These are phyloP conservation scores for Apiotrichum akiyoshidainum DNA, from an alignment of 1,284 basidiomycete species.

Conservation along the genomic window DNA sequence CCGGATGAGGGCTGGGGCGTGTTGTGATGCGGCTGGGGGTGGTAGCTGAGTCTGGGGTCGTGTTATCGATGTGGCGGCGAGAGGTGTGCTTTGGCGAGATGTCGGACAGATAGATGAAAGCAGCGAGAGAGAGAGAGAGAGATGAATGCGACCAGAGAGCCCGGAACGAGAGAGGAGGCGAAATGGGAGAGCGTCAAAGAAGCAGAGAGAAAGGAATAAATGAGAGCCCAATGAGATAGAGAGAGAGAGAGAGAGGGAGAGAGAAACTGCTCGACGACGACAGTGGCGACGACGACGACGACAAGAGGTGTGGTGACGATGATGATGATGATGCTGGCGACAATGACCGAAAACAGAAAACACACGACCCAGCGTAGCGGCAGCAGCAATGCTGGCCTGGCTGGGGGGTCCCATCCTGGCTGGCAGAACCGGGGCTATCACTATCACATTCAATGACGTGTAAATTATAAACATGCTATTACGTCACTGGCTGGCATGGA, in stretches of 20 bases:
- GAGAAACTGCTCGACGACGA: not conserved
- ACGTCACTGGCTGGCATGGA: too few relatives aligned
- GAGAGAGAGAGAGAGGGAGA: conserved; percentile 8
- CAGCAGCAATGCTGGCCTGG: too few relatives aligned
- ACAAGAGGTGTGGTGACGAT: not conserved
- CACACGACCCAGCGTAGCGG: too few relatives aligned
- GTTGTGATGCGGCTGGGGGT: too few relatives aligned
- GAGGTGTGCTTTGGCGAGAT: not conserved
- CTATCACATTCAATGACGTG: too few relatives aligned
- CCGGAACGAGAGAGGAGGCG: conserved; percentile 11
- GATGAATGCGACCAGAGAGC: conserved; percentile 4
- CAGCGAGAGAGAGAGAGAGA: not conserved
- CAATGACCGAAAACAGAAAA: not conserved
- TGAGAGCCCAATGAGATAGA: conserved; percentile 15
- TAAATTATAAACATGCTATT: too few relatives aligned
- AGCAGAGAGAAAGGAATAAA: not conserved
- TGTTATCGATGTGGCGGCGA: not conserved
- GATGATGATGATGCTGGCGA: not conserved
- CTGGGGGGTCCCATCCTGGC: too few relatives aligned
- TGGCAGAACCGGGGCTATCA: too few relatives aligned
- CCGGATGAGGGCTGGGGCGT: too few relatives aligned
- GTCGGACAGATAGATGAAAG: conserved; percentile 8
- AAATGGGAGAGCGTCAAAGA: conserved; percentile 5
- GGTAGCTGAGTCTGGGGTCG: not conserved
- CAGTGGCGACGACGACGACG: conserved; percentile 9